Evolutionary conservation across 345 rosid species (phyloP), one percentile per base, ranked within the genome.

Genomic region (Eucalyptus curtisii): DNA sequence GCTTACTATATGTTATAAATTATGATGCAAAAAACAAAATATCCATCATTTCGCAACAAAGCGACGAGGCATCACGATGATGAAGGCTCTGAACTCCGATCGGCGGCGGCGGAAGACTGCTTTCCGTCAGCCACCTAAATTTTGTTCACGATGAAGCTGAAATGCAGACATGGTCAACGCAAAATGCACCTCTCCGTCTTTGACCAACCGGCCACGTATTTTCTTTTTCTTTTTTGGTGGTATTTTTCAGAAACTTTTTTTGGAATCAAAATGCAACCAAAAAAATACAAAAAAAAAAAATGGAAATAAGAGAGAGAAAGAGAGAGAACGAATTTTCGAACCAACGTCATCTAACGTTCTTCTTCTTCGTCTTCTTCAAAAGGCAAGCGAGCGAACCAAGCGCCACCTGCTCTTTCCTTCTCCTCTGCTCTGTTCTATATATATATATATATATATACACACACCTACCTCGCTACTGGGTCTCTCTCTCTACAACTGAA

Each of bases 341-440:
- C 47, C 30, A 40, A 57, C 88, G 27, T 31, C 88, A 86, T 86
- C 88, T 57, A 86, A 86, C 88, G 59, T 86, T 86, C n/a, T 50
- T 49, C 2, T 31, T 33, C 79, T 59, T 61, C 82, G 31, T 3
- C 44, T 33, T 17, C 52, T 5, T 20, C 13, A 1, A 19, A 7
- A 45, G 66, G 37, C 22, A 61, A 15, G 24, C 81, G 44, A 68
- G 25, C 44, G 44, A 33, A 33, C 44, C 25, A 19, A 16, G 14
- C 88, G 52, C 66, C 20, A 48, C 71, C 59, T 55, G 47, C 84
- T 37, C 82, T 37, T 5, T 37, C 45, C 6, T 37, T 37, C 45
- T 22, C 42, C 45, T 37, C 71, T 64, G 19, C 40, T n/a, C 76
- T 64, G 5, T n/a, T 59, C 30, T 55, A 3, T 55, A 3, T 25